A percentile compares a stretch with the other conserved stretches of the same genome.
Conservation (phyloP, 176 grass and related monocot genomes). For the Oryza nivara region DNA sequence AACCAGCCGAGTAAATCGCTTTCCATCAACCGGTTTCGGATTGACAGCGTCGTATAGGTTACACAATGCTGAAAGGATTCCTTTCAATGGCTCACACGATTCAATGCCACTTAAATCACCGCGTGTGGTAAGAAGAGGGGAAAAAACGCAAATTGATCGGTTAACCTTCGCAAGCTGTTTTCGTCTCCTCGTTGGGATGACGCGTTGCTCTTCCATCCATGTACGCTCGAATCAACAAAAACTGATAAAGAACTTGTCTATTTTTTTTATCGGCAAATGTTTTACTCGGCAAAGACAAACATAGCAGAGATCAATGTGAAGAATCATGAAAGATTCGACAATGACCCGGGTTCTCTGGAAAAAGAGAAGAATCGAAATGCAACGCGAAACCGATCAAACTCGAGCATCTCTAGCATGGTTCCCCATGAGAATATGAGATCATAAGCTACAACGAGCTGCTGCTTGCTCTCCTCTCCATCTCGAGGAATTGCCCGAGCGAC, state of each 20-base stretch:
- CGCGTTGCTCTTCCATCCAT: not conserved
- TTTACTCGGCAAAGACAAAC: not conserved
- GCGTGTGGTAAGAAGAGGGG: too few relatives aligned
- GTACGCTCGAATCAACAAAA: not conserved
- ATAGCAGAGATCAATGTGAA: not conserved
- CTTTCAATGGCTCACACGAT: too few relatives aligned
- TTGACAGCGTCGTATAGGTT: too few relatives aligned
- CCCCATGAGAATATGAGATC: not conserved
- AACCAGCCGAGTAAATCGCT: too few relatives aligned
- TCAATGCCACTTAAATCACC: too few relatives aligned
- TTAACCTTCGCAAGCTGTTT: not conserved
- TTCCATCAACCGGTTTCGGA: too few relatives aligned
- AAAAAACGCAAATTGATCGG: too few relatives aligned
- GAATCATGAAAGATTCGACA: not conserved
- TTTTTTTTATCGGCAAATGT: not conserved
- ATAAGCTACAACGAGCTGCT: not conserved
- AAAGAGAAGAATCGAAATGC: not conserved
- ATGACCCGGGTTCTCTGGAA: not conserved
- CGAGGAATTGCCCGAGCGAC: conserved; percentile 64
- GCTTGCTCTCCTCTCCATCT: conserved; percentile 59
- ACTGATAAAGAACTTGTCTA: not conserved
- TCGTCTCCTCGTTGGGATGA: not conserved
- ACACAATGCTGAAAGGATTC: too few relatives aligned
- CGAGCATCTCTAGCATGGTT: not conserved
- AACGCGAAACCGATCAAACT: not conserved